Conservation (phyloP, 169 alveolate genomes). For the Cryptosporidium baileyi region DNA sequence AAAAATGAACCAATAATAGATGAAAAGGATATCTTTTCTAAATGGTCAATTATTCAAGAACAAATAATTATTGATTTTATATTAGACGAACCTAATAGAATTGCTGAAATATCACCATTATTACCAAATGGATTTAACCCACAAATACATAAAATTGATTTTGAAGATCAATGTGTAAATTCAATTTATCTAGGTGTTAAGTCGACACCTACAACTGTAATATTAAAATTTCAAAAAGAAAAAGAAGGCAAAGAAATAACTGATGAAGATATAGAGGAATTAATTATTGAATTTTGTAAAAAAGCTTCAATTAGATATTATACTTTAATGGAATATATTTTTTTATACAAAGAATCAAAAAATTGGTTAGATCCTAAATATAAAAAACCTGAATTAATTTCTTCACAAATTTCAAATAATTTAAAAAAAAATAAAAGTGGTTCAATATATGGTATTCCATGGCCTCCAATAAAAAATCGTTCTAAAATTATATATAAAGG, state of each 20-base stretch:
- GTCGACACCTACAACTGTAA: constrained; percentile 23
- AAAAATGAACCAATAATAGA: constrained; percentile 16
- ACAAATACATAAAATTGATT: background rate
- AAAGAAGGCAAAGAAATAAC: background rate
- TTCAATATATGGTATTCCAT: constrained; percentile 41
- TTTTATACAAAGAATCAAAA: constrained; percentile 28
- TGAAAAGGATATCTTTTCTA: background rate
- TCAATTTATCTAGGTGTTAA: background rate
- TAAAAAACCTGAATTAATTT: background rate
- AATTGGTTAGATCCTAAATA: constrained; percentile 44
- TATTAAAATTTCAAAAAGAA: background rate
- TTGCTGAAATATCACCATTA: constrained; percentile 24
- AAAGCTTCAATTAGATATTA: constrained; percentile 43
- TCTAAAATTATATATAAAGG: constrained; percentile 3
- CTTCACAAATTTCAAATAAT: background rate
- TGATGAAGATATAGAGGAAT: background rate
- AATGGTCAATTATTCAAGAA: constrained; percentile 49
- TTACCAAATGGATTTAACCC: constrained; percentile 33
- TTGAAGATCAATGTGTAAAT: constrained; percentile 33
- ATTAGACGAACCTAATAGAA: background rate
- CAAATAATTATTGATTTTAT: constrained; percentile 57
- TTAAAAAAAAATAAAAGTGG: background rate
- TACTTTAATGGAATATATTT: constrained; percentile 20
- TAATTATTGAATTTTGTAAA: constrained; percentile 14
- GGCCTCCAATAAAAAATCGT: constrained; percentile 46